Base-by-base conservation (phyloP, 2,329 filamentous ascomycete genomes). In the Aspergillus amoenus region DNA sequence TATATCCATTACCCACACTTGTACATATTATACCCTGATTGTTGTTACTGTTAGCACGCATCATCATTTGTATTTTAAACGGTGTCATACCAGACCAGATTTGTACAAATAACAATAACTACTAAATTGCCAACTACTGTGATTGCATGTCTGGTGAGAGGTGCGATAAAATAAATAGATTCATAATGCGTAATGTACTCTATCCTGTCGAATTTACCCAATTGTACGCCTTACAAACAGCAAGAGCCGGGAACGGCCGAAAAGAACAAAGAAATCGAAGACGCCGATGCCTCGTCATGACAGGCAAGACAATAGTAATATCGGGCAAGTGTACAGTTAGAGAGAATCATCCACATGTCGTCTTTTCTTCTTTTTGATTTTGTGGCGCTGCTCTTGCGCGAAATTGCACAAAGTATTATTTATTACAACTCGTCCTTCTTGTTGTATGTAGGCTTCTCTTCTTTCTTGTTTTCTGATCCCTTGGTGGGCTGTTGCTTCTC, bases 361-460 rank as follows among this genome's bases (percentile, higher is more conserved):
- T 41, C 27, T 43, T 52, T 47, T 47, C 50, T 47, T 47, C 50
- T n/a, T 13, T 37, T 37, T n/a, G 34, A 15, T 37, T 37, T 37
- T n/a, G 12, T 9, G 27, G 9, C 27, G 9, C 27, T 30, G 12
- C 13, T 37, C 5, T 37, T 37, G 34, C 34, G 12, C 7, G 15
- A 37, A 15, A n/a, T 37, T 15, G 34, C 12, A 37, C 13, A n/a
- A n/a, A 13, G 34, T 37, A 37, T 37, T 37, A 37, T 37, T 4
- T 27, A 57, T 65, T 62, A 72, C 54, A 72, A 61, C 59, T 74
- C 70, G 49, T 73, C 69, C 63, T 74, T 73, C 21, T 58, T 64
- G 56, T 65, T 65, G 27, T 64, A 66, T 51, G 64, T 66, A 44
- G 64, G 57, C 63, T 70, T 65, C 42, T 58, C 52, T 52, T 66